Evolutionary conservation across 805 yeast genomes (phyloP).

Genomic region (Lachancea dasiensis): DNA sequence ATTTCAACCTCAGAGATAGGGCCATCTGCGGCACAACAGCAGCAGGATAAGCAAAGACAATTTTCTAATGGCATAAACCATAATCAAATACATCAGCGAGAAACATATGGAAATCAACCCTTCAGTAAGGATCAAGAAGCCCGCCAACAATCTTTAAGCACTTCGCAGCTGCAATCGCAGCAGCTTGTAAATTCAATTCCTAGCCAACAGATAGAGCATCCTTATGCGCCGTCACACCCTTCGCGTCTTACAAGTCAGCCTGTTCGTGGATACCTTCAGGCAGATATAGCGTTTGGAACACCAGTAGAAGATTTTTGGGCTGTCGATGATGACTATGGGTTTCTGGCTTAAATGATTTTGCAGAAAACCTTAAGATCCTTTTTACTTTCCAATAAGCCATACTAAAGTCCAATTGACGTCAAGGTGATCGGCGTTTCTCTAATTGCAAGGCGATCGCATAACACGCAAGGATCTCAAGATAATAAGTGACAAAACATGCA

Average conservation of each 20-base stretch:
- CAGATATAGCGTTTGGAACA: slow-evolving; percentile 12
- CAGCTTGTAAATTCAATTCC: slow-evolving; percentile 1
- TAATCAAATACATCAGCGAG: not conserved
- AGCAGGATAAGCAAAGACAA: not conserved
- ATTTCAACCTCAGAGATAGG: no score
- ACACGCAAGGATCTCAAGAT: no score
- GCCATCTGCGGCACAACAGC: not conserved
- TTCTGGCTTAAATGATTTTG: slow-evolving; percentile 34
- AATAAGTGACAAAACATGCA: no score
- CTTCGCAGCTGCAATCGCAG: not conserved
- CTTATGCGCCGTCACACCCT: not conserved
- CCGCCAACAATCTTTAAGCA: slow-evolving; percentile 3
- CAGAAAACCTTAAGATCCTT: no score
- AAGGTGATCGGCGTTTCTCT: no score
- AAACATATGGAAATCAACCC: not conserved
- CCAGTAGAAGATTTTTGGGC: slow-evolving; percentile 45
- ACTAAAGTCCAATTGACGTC: no score
- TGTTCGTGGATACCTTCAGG: slow-evolving; percentile 5
- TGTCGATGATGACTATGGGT: slow-evolving; percentile 44
- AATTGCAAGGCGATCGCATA: no score
- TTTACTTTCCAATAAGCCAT: no score
- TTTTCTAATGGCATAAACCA: no score
- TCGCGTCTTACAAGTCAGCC: slow-evolving; percentile 3
- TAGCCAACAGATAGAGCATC: no score
- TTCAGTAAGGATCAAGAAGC: not conserved